Evolutionary conservation across 345 rosid genomes (phyloP).

Genomic region (Eucalyptus camaldulensis): DNA sequence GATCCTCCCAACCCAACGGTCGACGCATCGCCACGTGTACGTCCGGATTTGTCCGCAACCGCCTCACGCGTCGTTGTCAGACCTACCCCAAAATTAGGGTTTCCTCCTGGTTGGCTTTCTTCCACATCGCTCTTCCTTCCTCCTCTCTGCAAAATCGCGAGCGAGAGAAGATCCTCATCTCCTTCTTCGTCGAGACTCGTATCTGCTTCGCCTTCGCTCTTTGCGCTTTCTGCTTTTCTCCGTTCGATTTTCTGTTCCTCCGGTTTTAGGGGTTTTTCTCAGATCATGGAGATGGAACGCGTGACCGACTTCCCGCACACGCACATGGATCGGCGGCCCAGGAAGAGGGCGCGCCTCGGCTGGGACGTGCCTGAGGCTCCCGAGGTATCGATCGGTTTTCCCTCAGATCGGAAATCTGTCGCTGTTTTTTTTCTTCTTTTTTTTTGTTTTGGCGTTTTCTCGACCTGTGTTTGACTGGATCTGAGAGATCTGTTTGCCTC

Average conservation of each 20-base stretch:
- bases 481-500: background rate
- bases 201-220: background rate
- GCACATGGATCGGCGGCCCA: slow-evolving; percentile 71
- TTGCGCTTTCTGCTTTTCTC: background rate
- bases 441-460: background rate
- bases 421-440: background rate
- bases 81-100: slow-evolving; percentile 36
- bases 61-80: background rate
- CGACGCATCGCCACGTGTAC: slow-evolving; percentile 31
- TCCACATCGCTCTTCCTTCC: background rate
- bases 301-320: slow-evolving; percentile 54
- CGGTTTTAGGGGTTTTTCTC: background rate
- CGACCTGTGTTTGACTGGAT: background rate
- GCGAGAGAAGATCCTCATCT: background rate
- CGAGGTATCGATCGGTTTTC: slow-evolving; percentile 29
- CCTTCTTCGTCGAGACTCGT: no score
- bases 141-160: background rate
- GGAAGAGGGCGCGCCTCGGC: slow-evolving; percentile 85
- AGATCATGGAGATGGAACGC: slow-evolving; percentile 84
- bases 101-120: background rate
- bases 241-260: background rate
- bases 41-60: slow-evolving; percentile 9
- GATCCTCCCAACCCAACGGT: background rate
- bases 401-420: background rate
- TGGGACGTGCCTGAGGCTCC: slow-evolving; percentile 72